phyloP scores from a whole-genome alignment of 257 asterid species.

The Echites panduratus region DNA sequence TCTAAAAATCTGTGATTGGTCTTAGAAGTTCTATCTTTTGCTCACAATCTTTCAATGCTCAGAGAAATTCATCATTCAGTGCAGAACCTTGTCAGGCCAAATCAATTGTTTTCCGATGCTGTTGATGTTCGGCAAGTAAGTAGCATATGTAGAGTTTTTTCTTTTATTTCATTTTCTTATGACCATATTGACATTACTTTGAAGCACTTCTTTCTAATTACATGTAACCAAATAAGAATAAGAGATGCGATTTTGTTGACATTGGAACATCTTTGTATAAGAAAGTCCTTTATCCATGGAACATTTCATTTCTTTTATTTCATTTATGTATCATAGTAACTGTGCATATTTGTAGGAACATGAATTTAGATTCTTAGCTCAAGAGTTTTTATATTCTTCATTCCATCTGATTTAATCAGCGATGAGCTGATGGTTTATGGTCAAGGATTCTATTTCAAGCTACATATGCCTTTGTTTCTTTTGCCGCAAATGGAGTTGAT shows the following conservation, averaged over 20 bases:
- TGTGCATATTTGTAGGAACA: not conserved
- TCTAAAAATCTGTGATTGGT: not conserved
- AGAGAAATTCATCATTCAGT: conserved; percentile 78
- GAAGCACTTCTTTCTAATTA: not conserved
- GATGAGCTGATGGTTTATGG: not conserved
- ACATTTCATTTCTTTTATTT: not conserved
- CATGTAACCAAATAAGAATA: not conserved
- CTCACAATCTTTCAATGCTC: conserved; percentile 26
- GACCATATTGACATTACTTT: not conserved
- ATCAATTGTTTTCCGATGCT: conserved; percentile 80
- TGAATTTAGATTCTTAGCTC: not conserved
- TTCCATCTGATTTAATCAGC: not conserved
- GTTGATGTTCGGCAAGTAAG: conserved; percentile 97
- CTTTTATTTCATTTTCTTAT: not conserved
- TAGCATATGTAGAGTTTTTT: conserved; percentile 2
- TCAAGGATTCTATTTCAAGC: not conserved
- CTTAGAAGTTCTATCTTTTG: not conserved
- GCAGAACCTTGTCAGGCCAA: conserved; percentile 75
- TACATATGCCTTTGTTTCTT: not conserved
- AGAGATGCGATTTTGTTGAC: not conserved
- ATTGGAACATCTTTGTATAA: not conserved
- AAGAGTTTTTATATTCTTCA: not conserved
- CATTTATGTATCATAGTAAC: not conserved
- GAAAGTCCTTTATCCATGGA: not conserved
- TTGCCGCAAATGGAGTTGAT: conserved; percentile 13